Base-by-base conservation (phyloP, 305 asterid genomes). In the Fraxinus greggii region DNA sequence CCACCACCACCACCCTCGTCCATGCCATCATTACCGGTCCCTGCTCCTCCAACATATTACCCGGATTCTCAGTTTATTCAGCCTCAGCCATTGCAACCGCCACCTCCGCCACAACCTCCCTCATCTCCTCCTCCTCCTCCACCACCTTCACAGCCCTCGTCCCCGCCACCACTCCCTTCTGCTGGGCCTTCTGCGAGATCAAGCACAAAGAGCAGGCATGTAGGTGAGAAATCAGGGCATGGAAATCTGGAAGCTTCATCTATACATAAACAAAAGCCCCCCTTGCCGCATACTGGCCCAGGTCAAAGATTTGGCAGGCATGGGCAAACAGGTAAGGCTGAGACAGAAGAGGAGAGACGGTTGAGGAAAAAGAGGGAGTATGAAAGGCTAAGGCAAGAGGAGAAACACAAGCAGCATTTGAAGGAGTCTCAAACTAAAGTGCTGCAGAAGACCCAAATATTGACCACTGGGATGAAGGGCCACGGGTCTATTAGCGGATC, bases 281-380 rank as follows among this genome's bases (percentile, higher is more conserved):
- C 96, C 28, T 87, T 88, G 83, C 93, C 94, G 3, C 45, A 83
- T 85, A 76, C 51, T 86, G 85, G 85, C 40, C 89, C 87, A 1
- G 83, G 24, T 75, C 94, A 87, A 80, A 92, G 87, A 82, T 17
- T 89, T 6, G 78, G 85, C 40, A 94, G 92, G 76, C 90, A 79
- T 59, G 92, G 86, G 13, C 88, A 83, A 67, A 72, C 81, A 26
- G 90, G 89, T 75, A 88, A 90, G 87, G 90, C 82, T 80, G 99
- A 94, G 92, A 92, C 96, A 5, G 99, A 97, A 86, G 99, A 94
- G 51, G 99, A 96, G 88, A 88, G 98, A 82, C 91, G 98, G 88
- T 54, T 88, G 87, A 88, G 98, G 82, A 97, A 94, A 89, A 97
- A 88, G 91, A 91, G 88, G 86, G 99, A 97, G 76, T 90, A 87